phyloP scores from a whole-genome alignment of 306 rosid species.

The Quercus berberidifolia region DNA sequence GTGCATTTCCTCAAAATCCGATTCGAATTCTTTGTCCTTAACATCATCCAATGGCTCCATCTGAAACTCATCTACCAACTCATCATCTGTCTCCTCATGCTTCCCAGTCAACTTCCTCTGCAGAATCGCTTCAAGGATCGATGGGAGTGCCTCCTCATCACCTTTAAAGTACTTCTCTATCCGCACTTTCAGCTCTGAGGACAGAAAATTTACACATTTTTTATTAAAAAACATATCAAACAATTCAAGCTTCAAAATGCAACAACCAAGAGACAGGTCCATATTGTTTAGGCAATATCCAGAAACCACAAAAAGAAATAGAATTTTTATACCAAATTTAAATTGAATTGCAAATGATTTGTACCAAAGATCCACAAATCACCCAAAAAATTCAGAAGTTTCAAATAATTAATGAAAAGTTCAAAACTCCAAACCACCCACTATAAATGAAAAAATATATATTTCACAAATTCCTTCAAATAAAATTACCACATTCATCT shows the following conservation, averaged over 20 bases:
- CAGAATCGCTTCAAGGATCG: constrained; percentile 65
- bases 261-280: neutral
- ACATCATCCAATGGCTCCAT: constrained; percentile 50
- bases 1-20: constrained; percentile 56
- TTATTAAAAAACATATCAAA: neutral
- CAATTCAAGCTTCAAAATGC: neutral
- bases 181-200: constrained; percentile 54
- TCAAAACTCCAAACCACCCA: too few relatives aligned
- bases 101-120: constrained; percentile 53
- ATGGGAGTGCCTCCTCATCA: constrained; percentile 61
- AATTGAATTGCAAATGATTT: neutral
- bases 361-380: neutral
- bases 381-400: too few relatives aligned
- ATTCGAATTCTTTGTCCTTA: constrained; percentile 49
- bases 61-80: constrained; percentile 48
- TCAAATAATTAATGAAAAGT: too few relatives aligned
- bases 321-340: neutral
- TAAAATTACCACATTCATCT: neutral
- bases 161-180: constrained; percentile 68
- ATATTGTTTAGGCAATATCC: neutral
- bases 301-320: neutral
- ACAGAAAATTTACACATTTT: neutral
- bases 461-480: neutral
- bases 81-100: constrained; percentile 87
- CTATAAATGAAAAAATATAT: too few relatives aligned